Base-by-base conservation (phyloP, 192 early-diverging fungal genomes). In the Spizellomyces punctatus region DNA sequence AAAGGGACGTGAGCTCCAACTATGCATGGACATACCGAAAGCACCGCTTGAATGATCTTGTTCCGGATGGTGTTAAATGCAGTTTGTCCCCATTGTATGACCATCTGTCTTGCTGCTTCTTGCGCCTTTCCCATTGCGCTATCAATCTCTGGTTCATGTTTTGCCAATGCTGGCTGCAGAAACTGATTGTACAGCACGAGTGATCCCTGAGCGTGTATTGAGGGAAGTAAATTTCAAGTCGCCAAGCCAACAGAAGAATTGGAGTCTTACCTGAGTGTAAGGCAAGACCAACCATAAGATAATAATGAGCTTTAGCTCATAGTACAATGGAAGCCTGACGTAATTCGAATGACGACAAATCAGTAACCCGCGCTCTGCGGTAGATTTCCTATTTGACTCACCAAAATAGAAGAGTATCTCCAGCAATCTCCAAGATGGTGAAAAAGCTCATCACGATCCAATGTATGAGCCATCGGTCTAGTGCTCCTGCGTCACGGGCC, bases 391-490 rank as follows among this genome's bases (percentile, higher is more conserved):
- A 22, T 22, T 41, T 58, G 6, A 19, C 14, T 58, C 50, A 75
- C 73, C 73, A 75, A 57, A 75, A 75, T 19, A 75, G 16, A 19
- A 75, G 66, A 6, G 48, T 67, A 55, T 75, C 73, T 10, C 73
- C 66, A 14, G 58, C 16, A 36, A 69, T 75, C 52, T 75, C 73
- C 19, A 42, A 14, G 8, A 68, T 65, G 4, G 64, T 62, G 46
- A 75, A 75, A 22, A 63, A 46, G n/a, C 58, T 49, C 66, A 75
- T 67, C 5, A 75, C 73, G 46, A 63, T 69, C 73, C 73, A 75
- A 63, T 75, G 65, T 4, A 63, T 75, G 4, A 75, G 58, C 73
- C 73, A 75, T 42, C 66, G 50, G 52, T 75, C 64, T 10, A 75
- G 22, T 7, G 46, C 59, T 7, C 43, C 57, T 12, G 46, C 12